These are phyloP conservation scores for Pelargonium cotyledonis DNA, from an alignment of 441 rosid species.

Conservation along the genomic window DNA sequence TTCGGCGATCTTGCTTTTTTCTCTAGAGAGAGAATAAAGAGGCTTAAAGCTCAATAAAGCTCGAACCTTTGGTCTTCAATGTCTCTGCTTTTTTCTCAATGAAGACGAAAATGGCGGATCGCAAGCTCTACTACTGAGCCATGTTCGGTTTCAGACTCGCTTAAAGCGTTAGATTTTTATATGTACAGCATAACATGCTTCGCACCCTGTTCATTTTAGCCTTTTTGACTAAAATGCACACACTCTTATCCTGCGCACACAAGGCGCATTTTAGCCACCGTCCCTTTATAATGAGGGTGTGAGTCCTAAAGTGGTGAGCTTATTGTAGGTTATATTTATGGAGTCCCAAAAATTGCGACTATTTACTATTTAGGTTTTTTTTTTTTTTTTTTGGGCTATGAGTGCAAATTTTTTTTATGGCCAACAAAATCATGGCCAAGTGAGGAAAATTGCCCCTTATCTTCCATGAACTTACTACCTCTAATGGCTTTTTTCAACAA, in stretches of 20 bases:
- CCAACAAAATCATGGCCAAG: conserved; percentile 67
- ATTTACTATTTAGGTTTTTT: background rate
- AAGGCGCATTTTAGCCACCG: conserved; percentile 8
- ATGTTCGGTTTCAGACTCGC: conserved; percentile 1
- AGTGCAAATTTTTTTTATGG: conserved; percentile 62
- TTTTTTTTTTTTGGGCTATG: conserved; percentile 15
- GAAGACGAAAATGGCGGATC: conserved; percentile 13
- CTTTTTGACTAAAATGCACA: conserved; percentile 17
- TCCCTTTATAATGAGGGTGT: background rate
- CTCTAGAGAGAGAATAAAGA: background rate
- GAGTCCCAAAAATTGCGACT: background rate
- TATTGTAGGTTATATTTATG: background rate
- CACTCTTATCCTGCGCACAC: conserved; percentile 19
- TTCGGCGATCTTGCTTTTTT: background rate
- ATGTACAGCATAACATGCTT: background rate
- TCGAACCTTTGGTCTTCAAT: background rate
- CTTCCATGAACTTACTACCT: conserved; percentile 41
- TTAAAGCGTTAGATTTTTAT: background rate
- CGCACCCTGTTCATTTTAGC: conserved; percentile 23
- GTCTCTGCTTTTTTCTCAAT: conserved; percentile 7
- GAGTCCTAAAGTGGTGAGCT: background rate
- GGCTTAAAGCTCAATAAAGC: too few species aligned
- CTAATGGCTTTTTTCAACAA: conserved; percentile 32
- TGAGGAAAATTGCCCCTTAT: conserved; percentile 46
- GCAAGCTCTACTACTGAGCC: conserved; percentile 19